phyloP scores from a whole-genome alignment of 73 alveolate genomes.

The Paramecium primaurelia region DNA sequence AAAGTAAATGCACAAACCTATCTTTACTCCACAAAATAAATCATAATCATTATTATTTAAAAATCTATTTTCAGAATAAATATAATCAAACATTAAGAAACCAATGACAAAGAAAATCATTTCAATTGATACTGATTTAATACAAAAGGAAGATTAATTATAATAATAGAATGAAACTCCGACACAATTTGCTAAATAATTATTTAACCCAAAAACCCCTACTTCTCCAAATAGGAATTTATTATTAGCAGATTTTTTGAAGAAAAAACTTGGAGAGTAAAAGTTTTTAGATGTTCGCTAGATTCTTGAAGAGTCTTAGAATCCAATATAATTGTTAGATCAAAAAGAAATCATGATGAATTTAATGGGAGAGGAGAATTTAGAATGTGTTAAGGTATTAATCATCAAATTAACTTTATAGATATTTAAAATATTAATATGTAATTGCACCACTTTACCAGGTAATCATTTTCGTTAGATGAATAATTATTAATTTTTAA shows the following conservation, averaged over 20 bases:
- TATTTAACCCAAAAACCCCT: constrained; percentile 47
- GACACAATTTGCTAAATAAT: neutral
- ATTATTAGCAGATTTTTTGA: constrained; percentile 38
- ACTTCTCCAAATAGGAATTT: constrained; percentile 49
- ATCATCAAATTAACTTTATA: neutral
- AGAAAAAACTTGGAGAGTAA: constrained; percentile 38
- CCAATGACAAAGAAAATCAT: constrained; percentile 24
- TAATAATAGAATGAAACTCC: neutral
- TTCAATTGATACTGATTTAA: neutral
- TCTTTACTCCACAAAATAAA: constrained; percentile 14
- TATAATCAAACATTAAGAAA: neutral
- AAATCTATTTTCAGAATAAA: neutral
- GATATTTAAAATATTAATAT: constrained; percentile 1
- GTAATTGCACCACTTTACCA: neutral
- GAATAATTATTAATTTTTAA: neutral
- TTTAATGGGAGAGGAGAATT: constrained; percentile 46
- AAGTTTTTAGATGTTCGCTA: neutral
- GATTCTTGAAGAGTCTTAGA: neutral
- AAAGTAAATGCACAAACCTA: neutral
- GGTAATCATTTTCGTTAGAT: neutral
- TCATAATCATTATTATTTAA: neutral
- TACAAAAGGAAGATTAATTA: neutral
- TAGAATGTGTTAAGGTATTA: constrained; percentile 20
- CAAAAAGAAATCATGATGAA: neutral
- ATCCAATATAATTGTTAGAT: constrained; percentile 30